These are phyloP conservation scores for Geotrichum cucujoidarum DNA, from an alignment of 1,139 yeast species.

Conservation along the genomic window DNA sequence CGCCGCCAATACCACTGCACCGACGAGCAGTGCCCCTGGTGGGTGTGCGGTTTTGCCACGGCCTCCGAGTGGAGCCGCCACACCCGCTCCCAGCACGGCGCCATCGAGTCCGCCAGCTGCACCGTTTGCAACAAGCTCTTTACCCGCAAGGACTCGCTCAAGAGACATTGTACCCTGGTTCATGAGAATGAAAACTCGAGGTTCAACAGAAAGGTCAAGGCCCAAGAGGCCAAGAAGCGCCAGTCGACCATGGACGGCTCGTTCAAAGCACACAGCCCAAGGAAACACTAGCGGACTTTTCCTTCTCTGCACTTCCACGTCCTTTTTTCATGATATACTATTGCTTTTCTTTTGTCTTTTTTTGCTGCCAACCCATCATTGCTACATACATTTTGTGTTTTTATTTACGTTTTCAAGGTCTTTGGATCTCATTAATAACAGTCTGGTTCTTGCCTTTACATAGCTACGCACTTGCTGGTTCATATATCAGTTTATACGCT, in stretches of 20 bases:
- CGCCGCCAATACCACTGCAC: constrained; percentile 50
- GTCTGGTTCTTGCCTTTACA: too few relatives aligned
- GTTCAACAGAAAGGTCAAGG: constrained; percentile 13
- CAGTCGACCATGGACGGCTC: too few relatives aligned
- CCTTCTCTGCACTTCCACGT: not conserved
- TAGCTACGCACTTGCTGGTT: too few relatives aligned
- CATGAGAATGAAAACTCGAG: constrained; percentile 39
- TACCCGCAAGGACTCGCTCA: constrained; percentile 51
- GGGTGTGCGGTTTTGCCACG: constrained; percentile 54
- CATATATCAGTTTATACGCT: too few relatives aligned
- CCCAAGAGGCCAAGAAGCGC: not conserved
- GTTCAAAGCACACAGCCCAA: too few relatives aligned
- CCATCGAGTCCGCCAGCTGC: constrained; percentile 33
- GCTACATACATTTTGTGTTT: too few relatives aligned
- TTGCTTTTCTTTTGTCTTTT: not conserved
- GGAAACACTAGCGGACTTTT: not conserved
- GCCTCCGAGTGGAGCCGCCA: constrained; percentile 60
- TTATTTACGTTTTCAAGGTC: too few relatives aligned
- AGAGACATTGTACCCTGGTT: constrained; percentile 50
- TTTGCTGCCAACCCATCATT: too few relatives aligned
- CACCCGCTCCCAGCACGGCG: constrained; percentile 50
- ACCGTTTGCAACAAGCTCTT: constrained; percentile 50
- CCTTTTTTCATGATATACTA: not conserved
- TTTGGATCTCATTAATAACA: too few relatives aligned
- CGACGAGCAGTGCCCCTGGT: constrained; percentile 55